These are phyloP conservation scores for Plectosphaerella plurivora DNA, from an alignment of 2,329 filamentous ascomycete species.

Conservation along the genomic window DNA sequence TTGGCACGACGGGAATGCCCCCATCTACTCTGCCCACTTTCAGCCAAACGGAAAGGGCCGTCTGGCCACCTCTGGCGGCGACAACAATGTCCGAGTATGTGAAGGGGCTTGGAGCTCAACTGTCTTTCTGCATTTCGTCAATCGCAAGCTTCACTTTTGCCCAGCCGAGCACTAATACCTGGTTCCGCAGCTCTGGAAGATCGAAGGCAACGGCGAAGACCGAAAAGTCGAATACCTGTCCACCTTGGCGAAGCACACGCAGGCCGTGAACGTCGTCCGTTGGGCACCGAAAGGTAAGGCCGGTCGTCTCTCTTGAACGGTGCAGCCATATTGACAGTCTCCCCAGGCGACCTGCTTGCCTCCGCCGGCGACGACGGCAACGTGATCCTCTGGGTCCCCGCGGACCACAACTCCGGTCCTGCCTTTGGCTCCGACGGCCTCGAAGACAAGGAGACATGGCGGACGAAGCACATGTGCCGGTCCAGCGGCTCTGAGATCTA, in stretches of 20 bases:
- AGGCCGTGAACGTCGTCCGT: slow-evolving; percentile 95
- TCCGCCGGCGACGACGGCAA: slow-evolving; percentile 97
- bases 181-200: slow-evolving; percentile 73
- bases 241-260: slow-evolving; percentile 88
- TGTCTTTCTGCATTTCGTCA: too few species aligned
- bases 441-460: slow-evolving; percentile 96
- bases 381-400: slow-evolving; percentile 91
- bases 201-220: slow-evolving; percentile 80
- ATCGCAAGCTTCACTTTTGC: too few species aligned
- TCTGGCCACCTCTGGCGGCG: slow-evolving; percentile 88
- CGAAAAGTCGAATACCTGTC: slow-evolving; percentile 88
- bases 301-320: not conserved
- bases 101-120: not conserved
- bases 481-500: slow-evolving; percentile 96
- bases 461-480: slow-evolving; percentile 95
- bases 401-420: slow-evolving; percentile 62
- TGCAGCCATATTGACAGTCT: not conserved
- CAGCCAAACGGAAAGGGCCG: slow-evolving; percentile 88
- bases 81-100: slow-evolving; percentile 89
- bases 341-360: slow-evolving; percentile 79
- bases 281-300: slow-evolving; percentile 84
- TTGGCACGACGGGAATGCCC: slow-evolving; percentile 97
- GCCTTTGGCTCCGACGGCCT: slow-evolving; percentile 76
- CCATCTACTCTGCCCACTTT: slow-evolving; percentile 96
- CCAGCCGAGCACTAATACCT: slow-evolving; percentile 4